phyloP scores from a whole-genome alignment of 257 asterid species.

The Perilla frutescens region DNA sequence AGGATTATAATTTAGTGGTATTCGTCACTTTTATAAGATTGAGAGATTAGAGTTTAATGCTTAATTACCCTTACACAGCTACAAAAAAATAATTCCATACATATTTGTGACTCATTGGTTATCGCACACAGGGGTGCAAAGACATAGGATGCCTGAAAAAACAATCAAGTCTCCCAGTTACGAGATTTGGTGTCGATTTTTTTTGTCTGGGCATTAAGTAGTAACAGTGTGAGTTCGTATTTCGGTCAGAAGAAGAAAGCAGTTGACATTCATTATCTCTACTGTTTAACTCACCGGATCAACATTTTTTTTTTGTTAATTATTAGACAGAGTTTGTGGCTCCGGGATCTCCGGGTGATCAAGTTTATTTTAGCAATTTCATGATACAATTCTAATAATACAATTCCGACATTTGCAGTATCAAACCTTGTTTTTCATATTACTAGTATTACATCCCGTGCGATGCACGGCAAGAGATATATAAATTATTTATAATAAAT shows the following conservation, averaged over 20 bases:
- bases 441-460: too few species aligned
- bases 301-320: not conserved
- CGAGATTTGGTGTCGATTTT: not conserved
- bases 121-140: not conserved
- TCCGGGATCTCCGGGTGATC: conserved; percentile 31
- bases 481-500: too few species aligned
- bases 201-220: conserved; percentile 1
- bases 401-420: not conserved
- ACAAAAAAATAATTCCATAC: too few species aligned
- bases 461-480: too few species aligned
- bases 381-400: not conserved
- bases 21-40: too few species aligned
- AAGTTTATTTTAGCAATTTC: conserved; percentile 21
- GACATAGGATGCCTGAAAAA: conserved; percentile 20
- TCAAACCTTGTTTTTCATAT: not conserved
- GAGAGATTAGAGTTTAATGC: too few species aligned
- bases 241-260: too few species aligned
- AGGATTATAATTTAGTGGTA: too few species aligned
- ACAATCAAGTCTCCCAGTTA: not conserved
- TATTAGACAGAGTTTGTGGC: not conserved
- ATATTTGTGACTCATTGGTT: too few species aligned
- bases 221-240: not conserved
- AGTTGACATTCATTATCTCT: not conserved
- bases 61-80: too few species aligned
- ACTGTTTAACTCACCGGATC: not conserved